phyloP scores from a whole-genome alignment of 2,329 filamentous ascomycete genomes.

The Alternaria sp. region DNA sequence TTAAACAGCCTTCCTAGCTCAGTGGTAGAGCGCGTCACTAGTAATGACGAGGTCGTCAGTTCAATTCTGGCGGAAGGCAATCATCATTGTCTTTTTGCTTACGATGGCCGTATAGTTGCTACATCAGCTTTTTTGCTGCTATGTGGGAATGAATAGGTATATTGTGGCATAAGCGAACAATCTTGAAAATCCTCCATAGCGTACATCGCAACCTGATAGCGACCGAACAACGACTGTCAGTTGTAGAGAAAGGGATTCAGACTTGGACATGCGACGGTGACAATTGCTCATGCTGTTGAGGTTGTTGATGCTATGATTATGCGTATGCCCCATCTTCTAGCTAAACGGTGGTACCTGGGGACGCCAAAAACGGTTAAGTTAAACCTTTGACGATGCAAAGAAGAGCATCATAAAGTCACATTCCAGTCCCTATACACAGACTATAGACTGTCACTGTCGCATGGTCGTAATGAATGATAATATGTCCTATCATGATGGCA shows the following conservation, averaged over 20 bases:
- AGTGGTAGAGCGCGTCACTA: constrained; percentile 52
- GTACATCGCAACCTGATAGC: neutral
- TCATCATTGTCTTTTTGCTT: neutral
- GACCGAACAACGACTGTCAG: neutral
- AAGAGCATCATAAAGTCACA: neutral
- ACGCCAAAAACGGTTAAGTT: neutral
- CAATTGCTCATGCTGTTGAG: neutral
- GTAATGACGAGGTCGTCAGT: constrained; percentile 52
- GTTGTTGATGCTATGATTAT: neutral
- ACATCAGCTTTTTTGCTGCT: neutral
- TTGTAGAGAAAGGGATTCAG: neutral
- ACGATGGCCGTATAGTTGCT: neutral
- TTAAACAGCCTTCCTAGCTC: constrained; percentile 40
- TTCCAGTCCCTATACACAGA: neutral
- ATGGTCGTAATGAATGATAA: neutral
- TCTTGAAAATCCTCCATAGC: neutral
- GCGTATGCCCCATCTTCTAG: neutral
- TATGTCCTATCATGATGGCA: neutral
- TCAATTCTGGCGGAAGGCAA: constrained; percentile 50
- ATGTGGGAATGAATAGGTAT: neutral
- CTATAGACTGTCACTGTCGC: neutral
- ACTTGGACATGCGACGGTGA: neutral
- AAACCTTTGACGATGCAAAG: neutral
- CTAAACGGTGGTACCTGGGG: neutral
- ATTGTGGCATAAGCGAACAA: neutral